Percentiles rank a stretch among this genome's conserved stretches.
These are phyloP conservation scores for Hypoxylon sp. DNA, from an alignment of 2,329 filamentous ascomycete species.

Conservation along the genomic window DNA sequence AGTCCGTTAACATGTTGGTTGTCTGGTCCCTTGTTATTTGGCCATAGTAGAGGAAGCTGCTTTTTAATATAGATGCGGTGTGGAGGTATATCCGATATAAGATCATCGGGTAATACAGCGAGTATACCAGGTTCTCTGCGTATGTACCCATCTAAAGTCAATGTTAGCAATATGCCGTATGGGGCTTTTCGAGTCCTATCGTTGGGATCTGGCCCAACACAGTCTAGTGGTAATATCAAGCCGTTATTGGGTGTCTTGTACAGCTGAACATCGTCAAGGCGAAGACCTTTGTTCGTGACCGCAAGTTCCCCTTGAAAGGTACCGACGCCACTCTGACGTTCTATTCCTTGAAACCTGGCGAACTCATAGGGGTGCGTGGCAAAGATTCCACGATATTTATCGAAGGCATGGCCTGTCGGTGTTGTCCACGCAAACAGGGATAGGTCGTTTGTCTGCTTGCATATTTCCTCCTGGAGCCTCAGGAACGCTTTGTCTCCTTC, in stretches of 20 bases:
- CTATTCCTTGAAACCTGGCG: background rate
- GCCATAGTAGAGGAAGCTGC: conserved; percentile 9
- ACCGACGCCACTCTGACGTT: background rate
- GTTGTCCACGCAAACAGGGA: conserved; percentile 40
- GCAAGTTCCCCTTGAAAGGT: conserved; percentile 18
- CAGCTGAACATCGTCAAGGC: conserved; percentile 27
- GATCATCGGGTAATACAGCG: conserved; percentile 7
- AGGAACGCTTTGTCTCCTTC: conserved; percentile 36
- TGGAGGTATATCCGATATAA: conserved; percentile 2
- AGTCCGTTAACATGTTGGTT: conserved; percentile 13
- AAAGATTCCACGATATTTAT: conserved; percentile 31
- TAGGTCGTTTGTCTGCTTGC: conserved; percentile 37
- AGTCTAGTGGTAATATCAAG: conserved; percentile 23
- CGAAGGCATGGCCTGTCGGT: conserved; percentile 3
- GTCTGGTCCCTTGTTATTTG: background rate
- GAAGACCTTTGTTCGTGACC: conserved; percentile 33
- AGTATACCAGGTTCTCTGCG: conserved; percentile 21
- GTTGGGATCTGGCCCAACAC: background rate
- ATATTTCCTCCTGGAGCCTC: conserved; percentile 42
- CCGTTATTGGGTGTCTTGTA: conserved; percentile 1
- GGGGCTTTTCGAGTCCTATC: background rate
- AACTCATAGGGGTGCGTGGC: conserved; percentile 31
- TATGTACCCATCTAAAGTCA: conserved; percentile 32
- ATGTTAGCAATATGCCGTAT: conserved; percentile 23
- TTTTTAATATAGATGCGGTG: conserved; percentile 30